Percentiles rank a stretch among this genome's conserved stretches.
Conservation (phyloP, 495 filamentous ascomycete species). For the Aspergillus diversus region DNA sequence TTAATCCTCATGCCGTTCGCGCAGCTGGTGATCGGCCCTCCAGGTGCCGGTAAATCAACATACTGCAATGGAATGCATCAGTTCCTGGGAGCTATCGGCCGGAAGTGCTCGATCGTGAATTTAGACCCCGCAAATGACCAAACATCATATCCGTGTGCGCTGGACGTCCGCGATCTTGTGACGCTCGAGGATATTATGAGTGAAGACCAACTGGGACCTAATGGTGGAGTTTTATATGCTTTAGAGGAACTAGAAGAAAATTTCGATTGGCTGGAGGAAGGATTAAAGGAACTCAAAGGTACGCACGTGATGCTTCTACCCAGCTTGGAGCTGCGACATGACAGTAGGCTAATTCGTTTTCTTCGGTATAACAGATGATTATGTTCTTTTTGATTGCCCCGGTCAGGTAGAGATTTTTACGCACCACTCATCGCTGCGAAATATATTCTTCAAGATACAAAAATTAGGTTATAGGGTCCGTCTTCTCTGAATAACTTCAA, state of each 20-base stretch:
- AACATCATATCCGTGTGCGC: slow-evolving; percentile 67
- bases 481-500: neutral
- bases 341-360: slow-evolving; percentile 11
- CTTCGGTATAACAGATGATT: slow-evolving; percentile 67
- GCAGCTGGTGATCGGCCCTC: slow-evolving; percentile 88
- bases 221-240: slow-evolving; percentile 89
- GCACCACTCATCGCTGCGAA: slow-evolving; percentile 85
- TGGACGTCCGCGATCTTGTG: slow-evolving; percentile 88
- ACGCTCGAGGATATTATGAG: slow-evolving; percentile 93
- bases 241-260: slow-evolving; percentile 94
- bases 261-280: slow-evolving; percentile 83
- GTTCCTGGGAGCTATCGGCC: slow-evolving; percentile 91
- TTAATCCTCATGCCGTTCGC: slow-evolving; percentile 58
- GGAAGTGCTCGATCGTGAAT: slow-evolving; percentile 93
- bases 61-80: slow-evolving; percentile 99
- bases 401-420: slow-evolving; percentile 97
- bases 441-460: slow-evolving; percentile 86
- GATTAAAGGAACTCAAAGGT: slow-evolving; percentile 71
- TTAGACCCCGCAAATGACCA: slow-evolving; percentile 95
- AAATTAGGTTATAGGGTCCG: slow-evolving; percentile 89
- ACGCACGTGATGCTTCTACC: slow-evolving; percentile 24
- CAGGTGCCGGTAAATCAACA: slow-evolving; percentile 93
- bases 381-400: slow-evolving; percentile 93
- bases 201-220: slow-evolving; percentile 88
- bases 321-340: neutral